These are phyloP conservation scores for Meira miltonrushii DNA, from an alignment of 1,284 basidiomycete genomes.

Conservation along the genomic window DNA sequence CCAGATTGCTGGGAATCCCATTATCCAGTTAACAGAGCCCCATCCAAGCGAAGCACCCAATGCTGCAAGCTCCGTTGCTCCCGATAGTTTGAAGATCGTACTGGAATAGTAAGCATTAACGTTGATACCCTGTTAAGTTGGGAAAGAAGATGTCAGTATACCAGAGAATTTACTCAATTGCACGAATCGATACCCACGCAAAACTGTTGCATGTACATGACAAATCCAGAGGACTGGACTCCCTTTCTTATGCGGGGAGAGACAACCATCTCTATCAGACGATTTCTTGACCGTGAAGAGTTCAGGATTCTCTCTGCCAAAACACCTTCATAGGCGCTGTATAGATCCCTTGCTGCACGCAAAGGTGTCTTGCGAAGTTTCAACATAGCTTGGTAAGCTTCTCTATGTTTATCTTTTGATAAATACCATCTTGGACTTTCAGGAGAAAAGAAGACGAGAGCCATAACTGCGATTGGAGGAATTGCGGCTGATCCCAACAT, in stretches of 20 bases:
- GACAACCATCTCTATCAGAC: constrained; percentile 63
- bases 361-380: constrained; percentile 64
- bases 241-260: constrained; percentile 55
- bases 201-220: constrained; percentile 36
- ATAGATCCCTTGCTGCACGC: constrained; percentile 66
- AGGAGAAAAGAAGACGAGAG: constrained; percentile 8
- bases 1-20: constrained; percentile 43
- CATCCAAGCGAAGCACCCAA: constrained; percentile 47
- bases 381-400: constrained; percentile 64
- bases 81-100: constrained; percentile 26
- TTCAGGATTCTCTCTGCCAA: constrained; percentile 59
- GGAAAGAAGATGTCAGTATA: background rate
- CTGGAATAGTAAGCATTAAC: constrained; percentile 43
- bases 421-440: constrained; percentile 13
- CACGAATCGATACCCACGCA: constrained; percentile 7
- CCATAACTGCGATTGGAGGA: constrained; percentile 11
- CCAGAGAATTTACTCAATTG: background rate
- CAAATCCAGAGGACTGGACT: constrained; percentile 57
- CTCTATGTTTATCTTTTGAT: constrained; percentile 14
- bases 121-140: constrained; percentile 14
- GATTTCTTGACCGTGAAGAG: constrained; percentile 53
- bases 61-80: constrained; percentile 22
- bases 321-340: constrained; percentile 58
- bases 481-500: constrained; percentile 22
- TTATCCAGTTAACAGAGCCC: constrained; percentile 47